Evolutionary conservation across 495 filamentous ascomycete genomes (phyloP), one percentile per base, ranked within the genome.

Genomic region (Ascobolus immersus): DNA sequence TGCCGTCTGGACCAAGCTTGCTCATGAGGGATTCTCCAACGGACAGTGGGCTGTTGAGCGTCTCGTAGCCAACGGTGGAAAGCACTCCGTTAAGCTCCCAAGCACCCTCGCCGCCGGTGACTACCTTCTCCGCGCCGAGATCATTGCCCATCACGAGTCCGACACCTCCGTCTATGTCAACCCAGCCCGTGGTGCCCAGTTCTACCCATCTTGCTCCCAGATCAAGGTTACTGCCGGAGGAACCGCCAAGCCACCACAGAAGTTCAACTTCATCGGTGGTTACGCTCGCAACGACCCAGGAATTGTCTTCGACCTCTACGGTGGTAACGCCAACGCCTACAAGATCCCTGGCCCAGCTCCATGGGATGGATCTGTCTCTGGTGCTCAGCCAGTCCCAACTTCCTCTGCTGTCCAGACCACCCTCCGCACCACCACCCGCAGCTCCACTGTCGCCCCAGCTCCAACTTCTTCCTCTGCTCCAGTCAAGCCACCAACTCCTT

Each of bases 141-240:
- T 64, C 44, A 62, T 66, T 36, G 61, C 59, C 28, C 55, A 58
- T 7, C 61, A 66, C 39, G 61, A 59, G 42, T 27, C 52, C n/a
- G 54, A 59, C 14, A 42, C 49, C 11, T 40, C 45, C 13, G 55
- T 46, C 44, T 42, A 35, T 15, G 31, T 33, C 14, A 52, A 59
- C 44, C 33, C 43, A 14, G 39, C 36, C 18, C 49, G 53, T 21
- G 62, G 62, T 18, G 62, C 62, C 14, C 62, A 67, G 51, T 57
- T 64, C 46, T 65, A 67, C 40, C 57, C 60, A 31, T 50, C 45
- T 32, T 67, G 60, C 45, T 49, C 61, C 4, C 62, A 64, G 47
- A 41, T 65, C 39, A 55, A 53, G 34, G 56, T 65, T 21, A 55
- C 50, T 9, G 47, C 48, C 18, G 38, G 44, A 22, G 59, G 58